A percentile compares a stretch with the other conserved stretches of the same genome.
Evolutionary conservation across 805 yeast species (phyloP).

Genomic region (Vanderwaltozyma verrucispora): DNA sequence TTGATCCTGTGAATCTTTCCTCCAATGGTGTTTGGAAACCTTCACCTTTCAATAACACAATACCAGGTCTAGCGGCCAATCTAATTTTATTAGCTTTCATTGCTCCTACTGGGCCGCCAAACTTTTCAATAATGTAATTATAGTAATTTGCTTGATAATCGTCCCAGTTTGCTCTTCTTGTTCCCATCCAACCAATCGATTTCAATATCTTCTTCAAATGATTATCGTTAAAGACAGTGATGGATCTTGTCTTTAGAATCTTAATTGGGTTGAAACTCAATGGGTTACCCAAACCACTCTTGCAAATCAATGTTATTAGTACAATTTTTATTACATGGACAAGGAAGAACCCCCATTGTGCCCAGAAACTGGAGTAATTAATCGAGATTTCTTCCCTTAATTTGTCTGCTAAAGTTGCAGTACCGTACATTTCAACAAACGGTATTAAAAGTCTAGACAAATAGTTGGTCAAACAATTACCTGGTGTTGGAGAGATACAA

Average conservation of each 20-base stretch:
- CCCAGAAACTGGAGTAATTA: constrained; percentile 31
- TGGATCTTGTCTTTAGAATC: constrained; percentile 25
- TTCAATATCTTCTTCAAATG: constrained; percentile 36
- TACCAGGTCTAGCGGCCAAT: constrained; percentile 47
- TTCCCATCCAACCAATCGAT: constrained; percentile 89
- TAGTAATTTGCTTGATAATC: constrained; percentile 66
- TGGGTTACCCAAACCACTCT: constrained; percentile 76
- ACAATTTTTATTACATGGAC: constrained; percentile 59
- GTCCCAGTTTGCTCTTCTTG: constrained; percentile 58
- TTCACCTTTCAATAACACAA: constrained; percentile 62
- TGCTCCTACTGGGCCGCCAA: constrained; percentile 72
- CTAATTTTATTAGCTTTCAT: constrained; percentile 61
- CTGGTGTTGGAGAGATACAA: constrained; percentile 83
- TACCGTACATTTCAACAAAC: constrained; percentile 28
- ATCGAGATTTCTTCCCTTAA: constrained; percentile 41
- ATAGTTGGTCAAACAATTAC: constrained; percentile 65
- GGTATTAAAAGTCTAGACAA: constrained; percentile 30
- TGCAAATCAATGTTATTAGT: constrained; percentile 45
- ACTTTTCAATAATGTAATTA: constrained; percentile 47
- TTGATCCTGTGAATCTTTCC: constrained; percentile 27
- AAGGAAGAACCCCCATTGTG: constrained; percentile 58
- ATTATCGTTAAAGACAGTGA: constrained; percentile 26
- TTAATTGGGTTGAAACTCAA: constrained; percentile 36
- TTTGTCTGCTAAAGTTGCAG: constrained; percentile 34
- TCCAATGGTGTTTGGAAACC: constrained; percentile 60